These are phyloP conservation scores for Candida anutae DNA, from an alignment of 1,139 yeast species.

Conservation along the genomic window DNA sequence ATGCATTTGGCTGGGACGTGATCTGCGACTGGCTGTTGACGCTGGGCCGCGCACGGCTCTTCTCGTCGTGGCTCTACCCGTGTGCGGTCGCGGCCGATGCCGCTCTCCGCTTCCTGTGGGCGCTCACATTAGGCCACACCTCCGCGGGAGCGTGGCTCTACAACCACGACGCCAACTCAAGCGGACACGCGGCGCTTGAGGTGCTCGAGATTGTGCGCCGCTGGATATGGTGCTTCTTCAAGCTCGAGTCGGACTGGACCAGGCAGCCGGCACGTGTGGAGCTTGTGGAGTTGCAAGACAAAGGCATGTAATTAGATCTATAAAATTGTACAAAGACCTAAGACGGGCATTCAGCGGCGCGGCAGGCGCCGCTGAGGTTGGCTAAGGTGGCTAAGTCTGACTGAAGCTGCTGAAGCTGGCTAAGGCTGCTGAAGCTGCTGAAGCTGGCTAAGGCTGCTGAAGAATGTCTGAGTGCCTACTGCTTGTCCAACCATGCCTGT, in stretches of 20 bases:
- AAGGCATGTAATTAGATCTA: neutral
- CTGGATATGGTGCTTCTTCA: constrained; percentile 83
- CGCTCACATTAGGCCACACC: constrained; percentile 9
- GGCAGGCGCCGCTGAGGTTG: too few relatives aligned
- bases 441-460: too few relatives aligned
- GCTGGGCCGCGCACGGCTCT: constrained; percentile 1
- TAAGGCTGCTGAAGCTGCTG: too few relatives aligned
- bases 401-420: too few relatives aligned
- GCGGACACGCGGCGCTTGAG: constrained; percentile 60
- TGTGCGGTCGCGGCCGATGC: constrained; percentile 48
- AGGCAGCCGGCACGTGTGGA: constrained; percentile 12
- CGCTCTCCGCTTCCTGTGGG: constrained; percentile 67
- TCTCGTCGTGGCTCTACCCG: constrained; percentile 21
- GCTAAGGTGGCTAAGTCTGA: too few relatives aligned
- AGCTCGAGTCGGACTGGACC: constrained; percentile 70
- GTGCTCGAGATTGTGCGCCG: constrained; percentile 70
- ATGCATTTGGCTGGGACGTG: constrained; percentile 84
- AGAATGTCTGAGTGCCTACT: too few relatives aligned
- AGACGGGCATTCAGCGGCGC: neutral
- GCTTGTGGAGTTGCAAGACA: neutral
- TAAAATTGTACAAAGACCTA: neutral
- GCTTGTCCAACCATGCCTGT: constrained; percentile 37
- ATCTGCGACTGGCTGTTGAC: constrained; percentile 81
- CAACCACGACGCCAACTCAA: constrained; percentile 41
- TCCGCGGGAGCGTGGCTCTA: constrained; percentile 21